phyloP scores from a whole-genome alignment of 1,139 yeast species.

The Geotrichum cucujoidarum region DNA sequence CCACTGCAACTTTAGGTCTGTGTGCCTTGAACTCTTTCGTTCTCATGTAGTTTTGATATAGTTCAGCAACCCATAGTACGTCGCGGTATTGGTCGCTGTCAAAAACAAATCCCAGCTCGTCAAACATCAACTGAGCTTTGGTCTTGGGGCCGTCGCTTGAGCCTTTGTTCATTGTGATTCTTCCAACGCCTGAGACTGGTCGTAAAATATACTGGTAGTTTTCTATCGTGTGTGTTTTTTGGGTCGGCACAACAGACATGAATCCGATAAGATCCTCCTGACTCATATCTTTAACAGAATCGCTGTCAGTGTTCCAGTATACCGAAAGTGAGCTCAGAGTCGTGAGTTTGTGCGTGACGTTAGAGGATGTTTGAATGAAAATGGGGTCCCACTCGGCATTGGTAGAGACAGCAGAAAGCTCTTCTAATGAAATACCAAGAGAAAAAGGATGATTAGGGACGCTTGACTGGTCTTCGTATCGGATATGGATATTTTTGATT shows the following conservation, averaged over 20 bases:
- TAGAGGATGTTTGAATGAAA: slow-evolving; percentile 68
- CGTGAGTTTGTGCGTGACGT: slow-evolving; percentile 69
- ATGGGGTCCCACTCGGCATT: slow-evolving; percentile 82
- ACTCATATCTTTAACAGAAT: slow-evolving; percentile 33
- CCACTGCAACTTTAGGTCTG: slow-evolving; percentile 58
- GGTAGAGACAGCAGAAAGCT: slow-evolving; percentile 87
- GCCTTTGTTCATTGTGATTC: slow-evolving; percentile 77
- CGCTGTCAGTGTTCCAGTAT: slow-evolving; percentile 78
- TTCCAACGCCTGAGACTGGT: slow-evolving; percentile 89
- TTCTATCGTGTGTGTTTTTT: slow-evolving; percentile 25
- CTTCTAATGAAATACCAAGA: slow-evolving; percentile 75
- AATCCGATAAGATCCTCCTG: slow-evolving; percentile 28
- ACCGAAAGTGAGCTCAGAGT: slow-evolving; percentile 70
- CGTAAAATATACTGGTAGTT: slow-evolving; percentile 63
- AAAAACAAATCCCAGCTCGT: slow-evolving; percentile 78
- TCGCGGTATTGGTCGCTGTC: slow-evolving; percentile 84
- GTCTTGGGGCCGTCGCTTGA: slow-evolving; percentile 59
- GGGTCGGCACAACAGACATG: slow-evolving; percentile 33
- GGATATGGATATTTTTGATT: slow-evolving; percentile 80
- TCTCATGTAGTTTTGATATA: slow-evolving; percentile 70
- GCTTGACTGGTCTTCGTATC: slow-evolving; percentile 71
- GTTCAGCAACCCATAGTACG: slow-evolving; percentile 73
- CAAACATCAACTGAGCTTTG: slow-evolving; percentile 70
- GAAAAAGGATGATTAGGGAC: slow-evolving; percentile 60
- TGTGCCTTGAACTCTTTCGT: slow-evolving; percentile 69